These are phyloP conservation scores for Blastobotrys malaysiensis DNA, from an alignment of 1,139 yeast genomes.

Conservation along the genomic window DNA sequence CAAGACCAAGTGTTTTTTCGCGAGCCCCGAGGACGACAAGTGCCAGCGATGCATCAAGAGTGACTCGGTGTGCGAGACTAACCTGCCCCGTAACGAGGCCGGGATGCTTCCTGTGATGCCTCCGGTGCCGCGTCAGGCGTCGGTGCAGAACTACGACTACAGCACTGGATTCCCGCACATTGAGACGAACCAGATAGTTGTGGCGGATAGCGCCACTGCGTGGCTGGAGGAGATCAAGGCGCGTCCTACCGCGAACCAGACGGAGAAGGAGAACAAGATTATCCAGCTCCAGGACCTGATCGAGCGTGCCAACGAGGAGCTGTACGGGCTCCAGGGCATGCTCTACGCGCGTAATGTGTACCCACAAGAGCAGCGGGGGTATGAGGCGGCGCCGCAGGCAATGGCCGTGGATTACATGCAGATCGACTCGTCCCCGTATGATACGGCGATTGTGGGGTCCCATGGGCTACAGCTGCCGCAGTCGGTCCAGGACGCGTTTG, in stretches of 20 bases:
- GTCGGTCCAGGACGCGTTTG: not conserved
- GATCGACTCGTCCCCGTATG: not conserved
- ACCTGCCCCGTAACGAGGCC: not conserved
- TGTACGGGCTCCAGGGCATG: not conserved
- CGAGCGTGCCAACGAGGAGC: not conserved
- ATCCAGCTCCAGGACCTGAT: not conserved
- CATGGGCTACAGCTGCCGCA: not conserved
- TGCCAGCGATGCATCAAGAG: constrained; percentile 46
- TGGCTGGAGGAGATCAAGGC: constrained; percentile 2
- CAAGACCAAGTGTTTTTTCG: constrained; percentile 51
- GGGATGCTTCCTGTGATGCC: not conserved
- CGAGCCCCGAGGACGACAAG: constrained; percentile 41
- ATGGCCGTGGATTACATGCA: not conserved
- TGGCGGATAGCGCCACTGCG: not conserved
- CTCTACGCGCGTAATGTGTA: not conserved
- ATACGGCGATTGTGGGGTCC: not conserved
- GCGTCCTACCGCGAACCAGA: not conserved
- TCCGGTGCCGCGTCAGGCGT: not conserved
- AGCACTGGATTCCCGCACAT: not conserved
- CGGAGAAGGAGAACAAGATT: not conserved
- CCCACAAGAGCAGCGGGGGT: not conserved
- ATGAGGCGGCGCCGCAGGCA: not conserved
- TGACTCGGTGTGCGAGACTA: constrained; percentile 36
- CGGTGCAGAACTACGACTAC: constrained; percentile 1
- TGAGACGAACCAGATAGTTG: not conserved